Base-by-base conservation (phyloP, 2,329 filamentous ascomycete species). In the Dichotomopilus funicola region DNA sequence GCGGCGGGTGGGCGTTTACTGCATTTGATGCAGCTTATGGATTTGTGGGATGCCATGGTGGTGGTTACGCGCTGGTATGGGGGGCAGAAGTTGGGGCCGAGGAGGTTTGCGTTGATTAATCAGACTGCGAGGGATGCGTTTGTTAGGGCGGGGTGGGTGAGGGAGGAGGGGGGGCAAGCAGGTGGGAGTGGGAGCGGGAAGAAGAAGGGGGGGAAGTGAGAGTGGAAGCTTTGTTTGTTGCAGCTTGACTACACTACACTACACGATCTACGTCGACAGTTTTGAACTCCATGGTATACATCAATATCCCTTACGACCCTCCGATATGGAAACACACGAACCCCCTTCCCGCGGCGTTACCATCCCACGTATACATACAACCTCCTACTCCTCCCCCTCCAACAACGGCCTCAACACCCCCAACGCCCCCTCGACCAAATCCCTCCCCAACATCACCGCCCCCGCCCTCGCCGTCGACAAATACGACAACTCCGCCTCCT, bases 51-150 rank as follows among this genome's bases (percentile, higher is more conserved):
- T 70, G 86, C 87, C 12, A 86, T 97, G 75, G 90, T 99, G 0
- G 87, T 99, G 3, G 92, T 99, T 34, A 91, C 89, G 41, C 76
- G 94, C 60, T 99, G 94, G 94, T 99, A 95, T 71, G 94, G 94
- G 4, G 94, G 94, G 1, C 81, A 95, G 56, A 87, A 91, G 64
- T 73, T 99, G 46, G 94, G 94, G 0, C 91, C 92, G 49, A 87
- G 91, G 69, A 78, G 94, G 61, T 99, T 99, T 68, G 83, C 90
- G 10, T 76, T 96, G 53, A 97, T 99, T 68, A 96, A 96, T 68
- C 80, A 82, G 54, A 88, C 85, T 7, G 91, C 91, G 6, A 81
- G 91, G 65, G 91, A 96, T 72, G 88, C 87, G 0, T 78, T 97
- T 61, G 81, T 96, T 8, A 82, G 82, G 66, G 90, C 87, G 0